A percentile compares a stretch with the other conserved stretches of the same genome.
phyloP scores from a whole-genome alignment of 1,284 basidiomycete species.

The Trichosporon asahii region DNA sequence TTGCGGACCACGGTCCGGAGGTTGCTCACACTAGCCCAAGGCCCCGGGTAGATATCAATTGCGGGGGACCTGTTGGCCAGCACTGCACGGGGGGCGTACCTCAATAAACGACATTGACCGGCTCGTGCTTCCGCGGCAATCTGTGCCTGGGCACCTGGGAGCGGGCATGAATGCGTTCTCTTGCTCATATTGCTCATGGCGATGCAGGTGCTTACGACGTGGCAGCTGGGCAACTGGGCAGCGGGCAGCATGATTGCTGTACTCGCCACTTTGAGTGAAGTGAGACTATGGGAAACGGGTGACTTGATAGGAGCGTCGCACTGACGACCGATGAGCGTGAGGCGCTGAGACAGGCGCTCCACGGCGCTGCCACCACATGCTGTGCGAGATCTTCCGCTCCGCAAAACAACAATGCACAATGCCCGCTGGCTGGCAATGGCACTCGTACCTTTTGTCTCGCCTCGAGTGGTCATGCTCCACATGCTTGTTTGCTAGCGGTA shows the following conservation, averaged over 20 bases:
- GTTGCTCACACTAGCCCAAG: not conserved
- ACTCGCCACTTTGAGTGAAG: no score
- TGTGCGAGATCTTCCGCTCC: not conserved
- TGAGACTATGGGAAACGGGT: no score
- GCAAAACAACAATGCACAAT: not conserved
- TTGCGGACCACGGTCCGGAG: not conserved
- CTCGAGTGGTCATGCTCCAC: not conserved
- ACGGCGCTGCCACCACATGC: not conserved
- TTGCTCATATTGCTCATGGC: not conserved
- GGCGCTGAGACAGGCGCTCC: no score
- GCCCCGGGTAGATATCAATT: slow-evolving; percentile 2
- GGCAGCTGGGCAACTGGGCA: no score
- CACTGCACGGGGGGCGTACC: not conserved
- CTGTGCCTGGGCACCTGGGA: not conserved
- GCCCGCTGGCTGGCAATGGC: not conserved
- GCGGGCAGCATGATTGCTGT: no score
- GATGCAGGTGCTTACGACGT: not conserved
- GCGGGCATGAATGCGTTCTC: not conserved
- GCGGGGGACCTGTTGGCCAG: not conserved
- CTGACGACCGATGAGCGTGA: no score
- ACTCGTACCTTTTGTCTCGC: not conserved
- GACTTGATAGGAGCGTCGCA: no score
- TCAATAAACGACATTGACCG: slow-evolving; percentile 2
- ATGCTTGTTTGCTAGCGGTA: not conserved
- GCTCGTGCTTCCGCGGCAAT: not conserved